Conservation (phyloP, 2,329 filamentous ascomycete genomes). For the Neonectria hederae region DNA sequence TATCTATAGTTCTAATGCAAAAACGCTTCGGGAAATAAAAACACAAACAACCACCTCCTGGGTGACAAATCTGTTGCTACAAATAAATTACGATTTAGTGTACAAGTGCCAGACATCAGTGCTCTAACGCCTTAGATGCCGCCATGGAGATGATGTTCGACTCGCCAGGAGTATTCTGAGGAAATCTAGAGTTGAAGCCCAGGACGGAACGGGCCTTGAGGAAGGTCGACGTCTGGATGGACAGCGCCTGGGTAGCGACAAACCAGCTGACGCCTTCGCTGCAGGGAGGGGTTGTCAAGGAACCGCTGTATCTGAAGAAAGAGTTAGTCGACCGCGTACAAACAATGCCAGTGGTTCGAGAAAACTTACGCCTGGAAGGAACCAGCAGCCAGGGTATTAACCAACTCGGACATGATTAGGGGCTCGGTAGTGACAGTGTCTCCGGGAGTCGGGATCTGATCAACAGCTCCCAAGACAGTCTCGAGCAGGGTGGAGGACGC, state of each 20-base stretch:
- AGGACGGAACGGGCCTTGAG: constrained; percentile 62
- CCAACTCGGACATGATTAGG: constrained; percentile 56
- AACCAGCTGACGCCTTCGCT: constrained; percentile 65
- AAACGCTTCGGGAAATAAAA: neutral
- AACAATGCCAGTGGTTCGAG: neutral
- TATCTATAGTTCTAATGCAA: neutral
- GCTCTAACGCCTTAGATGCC: neutral
- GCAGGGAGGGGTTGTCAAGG: constrained; percentile 71
- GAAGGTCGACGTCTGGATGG: constrained; percentile 59
- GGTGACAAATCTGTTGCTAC: neutral
- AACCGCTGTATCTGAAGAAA: constrained; percentile 59
- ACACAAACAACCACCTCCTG: neutral
- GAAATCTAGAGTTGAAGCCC: constrained; percentile 65
- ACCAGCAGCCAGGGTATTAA: constrained; percentile 40
- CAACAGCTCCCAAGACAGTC: constrained; percentile 50
- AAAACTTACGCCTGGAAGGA: constrained; percentile 42
- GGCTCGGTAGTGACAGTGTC: constrained; percentile 46
- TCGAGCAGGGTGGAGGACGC: constrained; percentile 43
- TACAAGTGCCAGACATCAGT: neutral
- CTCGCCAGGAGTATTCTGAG: constrained; percentile 59
- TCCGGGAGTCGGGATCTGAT: constrained; percentile 52
- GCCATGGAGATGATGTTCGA: constrained; percentile 41
- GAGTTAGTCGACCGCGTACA: constrained; percentile 18
- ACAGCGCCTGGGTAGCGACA: constrained; percentile 58
- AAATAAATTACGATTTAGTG: neutral